Percentiles rank a stretch among this genome's conserved stretches.
These are phyloP conservation scores for Chlorella ohadii DNA, from an alignment of 139 green algal species.

Conservation along the genomic window DNA sequence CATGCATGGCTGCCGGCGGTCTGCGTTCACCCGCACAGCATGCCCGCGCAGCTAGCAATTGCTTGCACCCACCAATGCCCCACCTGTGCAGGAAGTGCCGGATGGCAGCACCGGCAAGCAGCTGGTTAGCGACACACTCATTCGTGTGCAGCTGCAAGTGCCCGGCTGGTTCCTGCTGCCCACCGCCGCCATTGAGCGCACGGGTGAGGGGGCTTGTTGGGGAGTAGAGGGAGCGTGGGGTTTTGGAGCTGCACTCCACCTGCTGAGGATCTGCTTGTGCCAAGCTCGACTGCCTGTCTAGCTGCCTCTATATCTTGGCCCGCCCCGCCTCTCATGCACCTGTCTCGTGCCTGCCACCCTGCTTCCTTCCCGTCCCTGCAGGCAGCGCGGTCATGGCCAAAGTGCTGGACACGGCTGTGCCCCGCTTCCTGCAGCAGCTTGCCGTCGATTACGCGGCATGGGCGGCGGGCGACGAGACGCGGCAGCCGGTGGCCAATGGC, in stretches of 20 bases:
- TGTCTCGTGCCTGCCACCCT: neutral
- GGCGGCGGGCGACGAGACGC: slow-evolving; percentile 69
- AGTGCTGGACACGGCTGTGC: slow-evolving; percentile 77
- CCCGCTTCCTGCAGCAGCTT: slow-evolving; percentile 86
- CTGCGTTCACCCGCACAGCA: too few relatives aligned
- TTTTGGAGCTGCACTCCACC: too few relatives aligned
- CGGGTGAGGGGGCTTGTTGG: slow-evolving; percentile 25
- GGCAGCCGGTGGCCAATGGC: neutral
- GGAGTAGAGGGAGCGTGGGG: too few relatives aligned
- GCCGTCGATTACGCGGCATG: slow-evolving; percentile 78
- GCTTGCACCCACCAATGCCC: too few relatives aligned
- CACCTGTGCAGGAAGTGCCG: slow-evolving; percentile 13
- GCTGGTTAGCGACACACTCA: slow-evolving; percentile 51
- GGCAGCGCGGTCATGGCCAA: slow-evolving; percentile 65
- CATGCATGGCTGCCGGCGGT: too few relatives aligned
- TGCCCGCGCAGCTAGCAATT: too few relatives aligned
- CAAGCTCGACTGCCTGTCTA: neutral
- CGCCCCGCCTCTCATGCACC: too few relatives aligned
- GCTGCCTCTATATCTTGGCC: too few relatives aligned
- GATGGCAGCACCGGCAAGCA: slow-evolving; percentile 21
- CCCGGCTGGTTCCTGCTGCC: slow-evolving; percentile 60
- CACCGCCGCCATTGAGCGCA: slow-evolving; percentile 42
- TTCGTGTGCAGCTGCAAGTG: slow-evolving; percentile 56
- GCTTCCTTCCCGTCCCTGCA: neutral
- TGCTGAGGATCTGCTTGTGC: too few relatives aligned